Conservation (phyloP, 2,329 filamentous ascomycete genomes). For the Dactylellina drechsleri region DNA sequence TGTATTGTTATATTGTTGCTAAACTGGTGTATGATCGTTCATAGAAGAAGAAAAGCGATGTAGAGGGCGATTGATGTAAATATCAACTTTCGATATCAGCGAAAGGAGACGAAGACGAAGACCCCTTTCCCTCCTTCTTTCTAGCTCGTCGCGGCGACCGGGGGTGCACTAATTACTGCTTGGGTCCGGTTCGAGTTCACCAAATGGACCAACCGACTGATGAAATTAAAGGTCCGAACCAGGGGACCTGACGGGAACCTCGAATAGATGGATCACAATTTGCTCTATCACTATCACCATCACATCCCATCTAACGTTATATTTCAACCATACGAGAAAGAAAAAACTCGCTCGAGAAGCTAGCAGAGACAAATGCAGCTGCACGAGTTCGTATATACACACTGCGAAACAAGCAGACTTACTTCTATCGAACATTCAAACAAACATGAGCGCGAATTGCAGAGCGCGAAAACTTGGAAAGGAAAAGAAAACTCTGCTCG, state of each 20-base stretch:
- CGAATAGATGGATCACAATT: too few species aligned
- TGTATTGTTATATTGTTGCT: too few species aligned
- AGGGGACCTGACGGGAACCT: slow-evolving; percentile 8
- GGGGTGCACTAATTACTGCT: slow-evolving; percentile 9
- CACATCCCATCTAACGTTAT: background rate
- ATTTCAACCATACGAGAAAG: background rate
- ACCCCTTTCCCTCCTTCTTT: slow-evolving; percentile 11
- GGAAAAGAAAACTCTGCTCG: slow-evolving; percentile 2
- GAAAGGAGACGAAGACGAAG: too few species aligned
- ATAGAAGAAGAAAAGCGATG: too few species aligned
- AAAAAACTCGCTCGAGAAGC: too few species aligned
- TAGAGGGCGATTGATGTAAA: slow-evolving; percentile 12
- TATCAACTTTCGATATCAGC: slow-evolving; percentile 41
- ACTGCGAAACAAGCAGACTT: too few species aligned
- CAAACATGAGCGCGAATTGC: background rate
- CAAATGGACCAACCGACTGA: slow-evolving; percentile 1
- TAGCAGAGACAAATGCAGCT: background rate
- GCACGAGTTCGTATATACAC: background rate
- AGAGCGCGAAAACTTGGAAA: background rate
- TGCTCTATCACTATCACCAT: background rate
- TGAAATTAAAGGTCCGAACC: slow-evolving; percentile 55
- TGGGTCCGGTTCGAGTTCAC: too few species aligned
- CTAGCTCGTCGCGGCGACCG: slow-evolving; percentile 13
- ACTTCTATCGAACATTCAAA: too few species aligned
- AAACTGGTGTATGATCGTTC: too few species aligned